Percentiles rank a stretch among this genome's conserved stretches.
Evolutionary conservation across 805 yeast genomes (phyloP).

Genomic region (Pichia insulana): DNA sequence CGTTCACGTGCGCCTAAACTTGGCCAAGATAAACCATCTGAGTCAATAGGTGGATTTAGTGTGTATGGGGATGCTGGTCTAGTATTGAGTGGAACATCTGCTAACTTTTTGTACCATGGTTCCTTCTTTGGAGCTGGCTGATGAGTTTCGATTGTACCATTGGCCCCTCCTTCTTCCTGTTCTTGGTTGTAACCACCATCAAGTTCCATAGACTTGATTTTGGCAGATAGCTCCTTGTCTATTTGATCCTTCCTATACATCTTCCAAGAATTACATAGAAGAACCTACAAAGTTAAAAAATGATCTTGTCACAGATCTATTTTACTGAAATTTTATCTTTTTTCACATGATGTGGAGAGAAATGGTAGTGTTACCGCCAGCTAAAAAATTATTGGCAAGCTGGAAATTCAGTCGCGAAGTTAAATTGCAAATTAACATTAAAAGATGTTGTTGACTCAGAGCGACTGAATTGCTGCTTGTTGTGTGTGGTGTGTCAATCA

Average conservation of each 20-base stretch:
- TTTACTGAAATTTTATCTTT: too few species aligned
- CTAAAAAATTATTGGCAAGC: too few species aligned
- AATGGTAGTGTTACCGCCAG: too few species aligned
- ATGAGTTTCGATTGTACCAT: constrained; percentile 8
- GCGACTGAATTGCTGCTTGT: too few species aligned
- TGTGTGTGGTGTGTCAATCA: too few species aligned
- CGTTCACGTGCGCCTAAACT: constrained; percentile 74
- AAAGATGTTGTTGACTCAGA: too few species aligned
- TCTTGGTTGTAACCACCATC: constrained; percentile 2
- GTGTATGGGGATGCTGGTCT: constrained; percentile 81
- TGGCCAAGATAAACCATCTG: constrained; percentile 93
- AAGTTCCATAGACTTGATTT: constrained; percentile 8
- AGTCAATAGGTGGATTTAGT: constrained; percentile 75
- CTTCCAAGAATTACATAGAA: too few species aligned
- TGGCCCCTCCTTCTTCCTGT: constrained; percentile 2
- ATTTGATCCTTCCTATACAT: constrained; percentile 19
- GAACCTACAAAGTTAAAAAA: too few species aligned
- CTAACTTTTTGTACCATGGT: constrained; percentile 27
- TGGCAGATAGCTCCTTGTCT: constrained; percentile 17
- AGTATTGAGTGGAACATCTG: constrained; percentile 56
- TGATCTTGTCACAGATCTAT: background rate
- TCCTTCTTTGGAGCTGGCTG: constrained; percentile 27
- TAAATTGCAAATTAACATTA: too few species aligned
- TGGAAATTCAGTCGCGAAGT: too few species aligned
- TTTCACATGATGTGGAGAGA: too few species aligned